Base-by-base conservation (phyloP, 2,329 filamentous ascomycete genomes). In the Penicillium sp. region DNA sequence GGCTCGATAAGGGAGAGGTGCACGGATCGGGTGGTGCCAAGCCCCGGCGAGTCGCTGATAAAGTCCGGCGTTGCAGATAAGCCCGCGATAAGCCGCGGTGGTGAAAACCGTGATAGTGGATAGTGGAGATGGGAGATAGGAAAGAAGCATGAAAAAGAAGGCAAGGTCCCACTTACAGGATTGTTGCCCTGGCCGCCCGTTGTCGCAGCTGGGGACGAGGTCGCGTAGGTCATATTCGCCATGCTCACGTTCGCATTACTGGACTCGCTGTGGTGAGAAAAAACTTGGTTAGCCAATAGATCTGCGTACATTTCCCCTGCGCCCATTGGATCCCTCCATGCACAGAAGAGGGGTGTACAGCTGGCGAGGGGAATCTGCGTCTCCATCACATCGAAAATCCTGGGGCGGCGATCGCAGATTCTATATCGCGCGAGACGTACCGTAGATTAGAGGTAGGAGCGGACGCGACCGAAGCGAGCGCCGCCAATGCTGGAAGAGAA, bases 131-230 rank as follows among this genome's bases (percentile, higher is more conserved):
- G 14, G 43, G 42, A 38, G 48, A 48, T n/a, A 56, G 43, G 51
- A 43, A 46, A 42, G 43, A 31, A 47, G 16, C 21, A 7, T 14
- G 16, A 19, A 27, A 35, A 25, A 9, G 14, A 14, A 16, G 8
- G 36, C 14, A 40, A 45, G 36, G 15, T 27, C 35, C 16, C 33
- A 70, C 68, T 68, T 54, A 71, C 66, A 39, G 67, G 67, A 48
- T 60, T 65, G 47, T 62, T 69, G 48, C 76, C 77, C 60, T 81
- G 79, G 37, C 81, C 81, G 50, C 78, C 80, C 47, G 79, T 77
- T 27, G 81, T 83, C 27, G 78, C 78, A 45, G 80, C 79, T 33
- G 81, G 80, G 31, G 81, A 81, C 50, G 79, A 78, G 50, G 78
- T 81, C 55, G 78, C 74, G 62, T 79, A 80, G 52, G 73, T 78